phyloP scores from a whole-genome alignment of 2,329 filamentous ascomycete species.

The Purpureocillium takamizusanense region DNA sequence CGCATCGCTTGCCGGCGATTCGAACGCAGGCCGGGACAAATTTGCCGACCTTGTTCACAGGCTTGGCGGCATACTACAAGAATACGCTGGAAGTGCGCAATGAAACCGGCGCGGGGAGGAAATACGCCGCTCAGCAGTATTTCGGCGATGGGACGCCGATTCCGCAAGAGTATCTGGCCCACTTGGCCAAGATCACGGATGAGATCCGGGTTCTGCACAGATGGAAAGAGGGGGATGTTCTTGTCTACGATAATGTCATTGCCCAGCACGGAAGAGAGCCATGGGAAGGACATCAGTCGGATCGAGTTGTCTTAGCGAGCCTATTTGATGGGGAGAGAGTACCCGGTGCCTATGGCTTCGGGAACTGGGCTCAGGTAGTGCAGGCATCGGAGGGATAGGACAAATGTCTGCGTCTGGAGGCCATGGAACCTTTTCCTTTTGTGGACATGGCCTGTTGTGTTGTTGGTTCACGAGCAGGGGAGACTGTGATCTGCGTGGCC shows the following conservation, averaged over 20 bases:
- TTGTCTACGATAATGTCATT: constrained; percentile 39
- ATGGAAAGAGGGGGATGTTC: constrained; percentile 36
- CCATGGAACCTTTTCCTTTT: too few species aligned
- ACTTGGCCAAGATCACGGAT: constrained; percentile 34
- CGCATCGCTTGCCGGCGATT: constrained; percentile 34
- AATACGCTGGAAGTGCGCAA: constrained; percentile 8
- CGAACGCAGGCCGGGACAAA: constrained; percentile 35
- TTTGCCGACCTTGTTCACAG: constrained; percentile 36
- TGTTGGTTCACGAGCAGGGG: too few species aligned
- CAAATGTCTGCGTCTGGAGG: too few species aligned
- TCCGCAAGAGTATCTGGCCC: constrained; percentile 32
- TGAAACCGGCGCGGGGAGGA: constrained; percentile 6
- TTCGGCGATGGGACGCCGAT: constrained; percentile 38
- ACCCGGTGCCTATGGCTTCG: constrained; percentile 31
- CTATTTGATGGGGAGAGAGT: constrained; percentile 35
- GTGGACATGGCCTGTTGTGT: too few species aligned
- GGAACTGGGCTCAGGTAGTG: constrained; percentile 36
- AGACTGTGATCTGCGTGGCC: too few species aligned
- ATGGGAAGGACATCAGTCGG: constrained; percentile 34
- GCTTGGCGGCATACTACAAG: constrained; percentile 34
- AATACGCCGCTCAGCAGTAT: constrained; percentile 26
- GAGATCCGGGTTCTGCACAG: constrained; percentile 38
- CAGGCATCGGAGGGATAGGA: constrained; percentile 21
- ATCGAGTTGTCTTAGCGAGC: constrained; percentile 36
- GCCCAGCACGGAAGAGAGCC: constrained; percentile 39